A percentile compares a stretch with the other conserved stretches of the same genome.
Conservation (phyloP, 1,284 basidiomycete genomes). For the Salmacisia buchloeana region DNA sequence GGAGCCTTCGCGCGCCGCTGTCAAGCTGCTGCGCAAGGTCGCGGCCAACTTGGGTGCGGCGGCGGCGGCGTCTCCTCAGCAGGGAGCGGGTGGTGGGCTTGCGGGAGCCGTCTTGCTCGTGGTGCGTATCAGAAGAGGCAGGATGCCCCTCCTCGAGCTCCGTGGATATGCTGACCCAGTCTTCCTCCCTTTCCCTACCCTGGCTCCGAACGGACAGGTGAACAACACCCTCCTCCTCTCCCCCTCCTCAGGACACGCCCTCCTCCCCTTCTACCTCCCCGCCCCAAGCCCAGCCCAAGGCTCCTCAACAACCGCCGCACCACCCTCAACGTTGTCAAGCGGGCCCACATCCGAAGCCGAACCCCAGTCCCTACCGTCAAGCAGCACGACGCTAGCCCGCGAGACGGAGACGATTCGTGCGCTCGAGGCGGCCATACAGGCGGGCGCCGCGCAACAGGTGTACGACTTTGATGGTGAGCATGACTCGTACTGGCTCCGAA, state of each 20-base stretch:
- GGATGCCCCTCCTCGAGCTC: no score
- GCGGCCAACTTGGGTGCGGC: not conserved
- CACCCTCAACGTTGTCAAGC: no score
- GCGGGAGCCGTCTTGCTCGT: not conserved
- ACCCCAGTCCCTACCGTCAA: not conserved
- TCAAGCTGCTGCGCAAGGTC: not conserved
- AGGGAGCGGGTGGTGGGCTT: not conserved
- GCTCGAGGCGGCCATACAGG: not conserved
- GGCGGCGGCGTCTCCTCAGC: not conserved
- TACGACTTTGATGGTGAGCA: conserved; percentile 4
- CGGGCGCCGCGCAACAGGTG: not conserved
- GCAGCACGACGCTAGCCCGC: not conserved
- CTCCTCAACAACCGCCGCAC: no score
- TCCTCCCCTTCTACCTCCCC: not conserved
- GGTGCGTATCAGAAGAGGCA: not conserved
- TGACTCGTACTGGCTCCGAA: no score
- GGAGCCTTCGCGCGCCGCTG: not conserved
- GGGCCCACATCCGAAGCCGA: not conserved
- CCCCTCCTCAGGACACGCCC: conserved; percentile 1
- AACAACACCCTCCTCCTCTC: conserved; percentile 8
- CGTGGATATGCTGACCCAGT: no score
- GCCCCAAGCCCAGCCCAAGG: not conserved
- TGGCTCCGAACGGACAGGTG: no score
- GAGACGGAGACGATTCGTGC: not conserved
- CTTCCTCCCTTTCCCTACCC: no score